Conservation (phyloP, 176 grass and related monocot genomes). For the Cenchrus americanus region DNA sequence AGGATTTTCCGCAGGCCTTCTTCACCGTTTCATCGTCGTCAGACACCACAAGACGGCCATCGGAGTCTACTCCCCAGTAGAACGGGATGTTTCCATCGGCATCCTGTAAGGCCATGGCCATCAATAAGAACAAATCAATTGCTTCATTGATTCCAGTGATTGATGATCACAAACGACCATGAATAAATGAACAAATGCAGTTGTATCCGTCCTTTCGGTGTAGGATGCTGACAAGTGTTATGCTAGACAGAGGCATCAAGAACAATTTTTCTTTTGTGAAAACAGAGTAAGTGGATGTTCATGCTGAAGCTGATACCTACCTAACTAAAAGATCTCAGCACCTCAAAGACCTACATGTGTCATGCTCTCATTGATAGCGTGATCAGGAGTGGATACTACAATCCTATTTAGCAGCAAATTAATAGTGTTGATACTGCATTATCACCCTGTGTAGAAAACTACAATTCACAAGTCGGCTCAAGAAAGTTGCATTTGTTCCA, state of each 20-base stretch:
- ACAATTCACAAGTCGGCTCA: background rate
- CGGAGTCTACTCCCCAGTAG: conserved; percentile 68
- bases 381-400: background rate
- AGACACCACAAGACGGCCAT: conserved; percentile 58
- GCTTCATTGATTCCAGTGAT: no score
- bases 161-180: background rate
- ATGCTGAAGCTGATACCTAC: no score
- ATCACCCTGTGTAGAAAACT: background rate
- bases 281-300: background rate
- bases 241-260: background rate
- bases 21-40: conserved; percentile 63
- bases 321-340: background rate
- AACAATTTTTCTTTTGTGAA: background rate
- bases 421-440: background rate
- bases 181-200: background rate
- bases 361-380: background rate
- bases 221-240: background rate
- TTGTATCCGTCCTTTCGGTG: background rate
- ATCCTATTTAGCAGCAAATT: background rate
- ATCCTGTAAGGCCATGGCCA: conserved; percentile 46
- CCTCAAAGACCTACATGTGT: background rate
- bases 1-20: conserved; percentile 65
- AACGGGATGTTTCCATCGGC: conserved; percentile 58
- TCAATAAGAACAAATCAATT: background rate
- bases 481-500: background rate